phyloP scores from a whole-genome alignment of 2,329 filamentous ascomycete species.

The Magnaporthiopsis rhizophila region DNA sequence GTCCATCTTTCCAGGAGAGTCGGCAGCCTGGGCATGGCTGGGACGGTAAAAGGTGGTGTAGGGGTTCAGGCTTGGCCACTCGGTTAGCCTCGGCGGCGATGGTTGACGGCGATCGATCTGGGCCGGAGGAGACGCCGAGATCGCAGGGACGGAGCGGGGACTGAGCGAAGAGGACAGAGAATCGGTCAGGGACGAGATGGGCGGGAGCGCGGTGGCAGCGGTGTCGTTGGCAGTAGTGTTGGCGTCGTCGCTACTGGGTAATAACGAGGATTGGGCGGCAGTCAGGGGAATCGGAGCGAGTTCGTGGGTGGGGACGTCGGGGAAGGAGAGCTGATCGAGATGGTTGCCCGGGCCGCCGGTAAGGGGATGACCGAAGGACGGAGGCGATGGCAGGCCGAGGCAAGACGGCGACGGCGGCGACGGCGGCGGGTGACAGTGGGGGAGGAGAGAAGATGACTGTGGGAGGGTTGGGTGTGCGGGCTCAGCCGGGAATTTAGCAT shows the following conservation, averaged over 20 bases:
- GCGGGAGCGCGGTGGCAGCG: constrained; percentile 28
- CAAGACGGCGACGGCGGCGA: neutral
- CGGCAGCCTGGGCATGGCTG: constrained; percentile 32
- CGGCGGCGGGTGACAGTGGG: neutral
- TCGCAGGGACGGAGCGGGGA: constrained; percentile 13
- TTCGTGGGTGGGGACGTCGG: constrained; percentile 28
- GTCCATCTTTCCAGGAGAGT: constrained; percentile 42
- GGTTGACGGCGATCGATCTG: constrained; percentile 17
- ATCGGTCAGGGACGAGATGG: constrained; percentile 32
- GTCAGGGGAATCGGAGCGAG: constrained; percentile 33
- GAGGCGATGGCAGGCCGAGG: neutral
- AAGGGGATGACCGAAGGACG: neutral
- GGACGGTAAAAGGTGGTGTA: constrained; percentile 40
- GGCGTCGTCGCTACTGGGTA: neutral
- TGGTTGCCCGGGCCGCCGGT: constrained; percentile 24
- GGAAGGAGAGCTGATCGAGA: constrained; percentile 22
- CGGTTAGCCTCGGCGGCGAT: constrained; percentile 19
- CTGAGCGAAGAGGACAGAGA: constrained; percentile 15
- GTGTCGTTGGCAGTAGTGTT: constrained; percentile 12
- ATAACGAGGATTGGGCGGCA: constrained; percentile 12
- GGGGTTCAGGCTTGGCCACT: constrained; percentile 42
- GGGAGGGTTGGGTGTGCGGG: neutral
- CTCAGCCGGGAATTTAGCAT: constrained; percentile 5
- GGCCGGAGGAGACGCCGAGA: constrained; percentile 15
- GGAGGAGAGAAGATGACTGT: neutral